A percentile compares a stretch with the other conserved stretches of the same genome.
phyloP scores from a whole-genome alignment of 148 eudicot genomes.

The Drosera capensis region DNA sequence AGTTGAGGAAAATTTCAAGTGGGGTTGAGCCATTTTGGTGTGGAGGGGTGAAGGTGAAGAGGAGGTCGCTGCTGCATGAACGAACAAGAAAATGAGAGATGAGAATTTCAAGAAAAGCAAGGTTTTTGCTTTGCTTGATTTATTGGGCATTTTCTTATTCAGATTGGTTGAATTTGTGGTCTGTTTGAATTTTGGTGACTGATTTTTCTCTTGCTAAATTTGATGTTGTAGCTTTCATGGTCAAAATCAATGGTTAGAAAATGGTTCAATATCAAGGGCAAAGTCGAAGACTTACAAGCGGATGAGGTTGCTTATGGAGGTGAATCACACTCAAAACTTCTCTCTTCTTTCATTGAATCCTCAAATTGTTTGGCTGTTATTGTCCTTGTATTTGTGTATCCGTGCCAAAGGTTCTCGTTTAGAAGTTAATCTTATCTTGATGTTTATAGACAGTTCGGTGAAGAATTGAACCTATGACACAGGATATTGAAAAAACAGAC shows the following conservation, averaged over 20 bases:
- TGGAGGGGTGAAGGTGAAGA: conserved; percentile 7
- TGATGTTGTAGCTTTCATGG: conserved; percentile 68
- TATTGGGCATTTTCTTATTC: background rate
- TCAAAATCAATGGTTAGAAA: conserved; percentile 69
- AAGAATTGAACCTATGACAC: no score
- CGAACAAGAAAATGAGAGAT: conserved; percentile 71
- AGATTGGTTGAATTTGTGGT: background rate
- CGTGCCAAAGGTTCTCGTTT: background rate
- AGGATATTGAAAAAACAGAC: no score
- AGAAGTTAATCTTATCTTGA: background rate
- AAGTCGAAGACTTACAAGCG: conserved; percentile 43
- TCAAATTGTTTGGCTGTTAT: background rate
- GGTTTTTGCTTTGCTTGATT: conserved; percentile 20
- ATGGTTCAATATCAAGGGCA: conserved; percentile 84
- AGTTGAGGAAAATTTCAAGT: background rate
- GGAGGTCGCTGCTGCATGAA: conserved; percentile 37
- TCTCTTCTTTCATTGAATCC: background rate
- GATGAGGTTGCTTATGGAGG: conserved; percentile 75
- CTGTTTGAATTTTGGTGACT: background rate
- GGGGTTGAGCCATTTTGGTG: background rate
- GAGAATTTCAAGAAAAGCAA: conserved; percentile 74
- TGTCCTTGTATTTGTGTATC: background rate
- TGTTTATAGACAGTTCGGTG: no score
- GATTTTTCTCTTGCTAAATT: conserved; percentile 6
- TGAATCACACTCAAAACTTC: conserved; percentile 7